Base-by-base conservation (phyloP, 352 stramenopile genomes). In the Pythium monospermum region DNA sequence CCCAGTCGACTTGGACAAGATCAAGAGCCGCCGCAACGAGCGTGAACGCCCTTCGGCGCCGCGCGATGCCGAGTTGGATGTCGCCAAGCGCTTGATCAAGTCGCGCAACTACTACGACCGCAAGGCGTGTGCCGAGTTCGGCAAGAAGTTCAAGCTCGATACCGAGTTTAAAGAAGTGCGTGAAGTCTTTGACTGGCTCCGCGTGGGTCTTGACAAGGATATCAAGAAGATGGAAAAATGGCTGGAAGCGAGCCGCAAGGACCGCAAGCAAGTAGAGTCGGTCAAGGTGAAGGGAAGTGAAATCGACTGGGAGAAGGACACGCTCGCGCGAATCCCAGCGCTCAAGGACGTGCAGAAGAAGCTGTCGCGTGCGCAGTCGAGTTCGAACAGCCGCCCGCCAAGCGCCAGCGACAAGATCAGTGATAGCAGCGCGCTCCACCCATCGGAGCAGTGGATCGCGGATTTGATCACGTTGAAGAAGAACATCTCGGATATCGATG, bases 91-190 rank as follows among this genome's bases (percentile, higher is more conserved):
- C 42, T 60, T 94, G 16, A 80, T 94, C 53, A 91, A 94, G 65
- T 78, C 80, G 42, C 83, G 83, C 54, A 94, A 94, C 69, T 94
- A 91, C 75, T 94, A 94, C 71, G 83, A 94, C 60, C 71, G 73
- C 19, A 86, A 85, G 59, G 79, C 83, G 19, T 94, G 83, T 53
- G 64, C 61, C 10, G 83, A 94, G 30, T 91, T 88, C 46, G 66
- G 57, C 5, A 89, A 89, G 68, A 86, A 86, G 57, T 94, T 91
- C 61, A 85, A 87, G 60, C 49, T 85, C n/a, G 76, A 90, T 23
- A 57, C 69, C 40, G 80, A 94, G 12, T 64, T 91, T 55, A 91
- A 91, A 66, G 83, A 94, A 49, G 83, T 89, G 45, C 83, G 83
- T 38, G 78, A 91, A 26, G 74, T 91, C 36, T 87, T 94, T 28